These are phyloP conservation scores for Scenedesmus sp. DNA, from an alignment of 163 green algal species.

Conservation along the genomic window DNA sequence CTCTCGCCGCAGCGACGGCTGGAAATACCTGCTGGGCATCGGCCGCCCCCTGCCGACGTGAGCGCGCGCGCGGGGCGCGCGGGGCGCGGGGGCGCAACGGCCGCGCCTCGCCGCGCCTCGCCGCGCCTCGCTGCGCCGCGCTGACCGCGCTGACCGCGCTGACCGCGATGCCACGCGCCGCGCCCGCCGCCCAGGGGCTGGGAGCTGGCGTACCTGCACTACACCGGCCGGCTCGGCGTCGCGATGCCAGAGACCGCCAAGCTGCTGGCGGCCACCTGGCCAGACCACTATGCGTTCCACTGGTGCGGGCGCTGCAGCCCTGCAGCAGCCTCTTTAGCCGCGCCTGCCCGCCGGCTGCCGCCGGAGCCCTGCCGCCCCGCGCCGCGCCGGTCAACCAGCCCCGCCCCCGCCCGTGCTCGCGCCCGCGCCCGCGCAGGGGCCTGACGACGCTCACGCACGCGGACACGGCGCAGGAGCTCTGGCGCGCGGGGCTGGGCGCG, in stretches of 20 bases:
- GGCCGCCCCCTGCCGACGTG: background rate
- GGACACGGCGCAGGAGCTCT: conserved; percentile 1
- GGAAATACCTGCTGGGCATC: conserved; percentile 2
- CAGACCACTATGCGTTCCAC: conserved; percentile 15
- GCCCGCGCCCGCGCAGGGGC: no score
- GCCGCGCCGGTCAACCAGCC: no score
- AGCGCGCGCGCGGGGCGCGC: background rate
- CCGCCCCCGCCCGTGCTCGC: no score
- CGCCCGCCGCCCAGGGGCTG: background rate
- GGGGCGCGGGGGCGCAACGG: background rate
- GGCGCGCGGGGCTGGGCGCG: conserved; percentile 7
- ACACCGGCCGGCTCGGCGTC: conserved; percentile 19
- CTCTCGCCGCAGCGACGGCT: background rate
- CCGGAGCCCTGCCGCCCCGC: no score
- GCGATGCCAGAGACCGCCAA: conserved; percentile 11
- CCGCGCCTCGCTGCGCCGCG: background rate
- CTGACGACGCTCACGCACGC: conserved; percentile 22
- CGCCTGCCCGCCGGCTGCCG: no score
- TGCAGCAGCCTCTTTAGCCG: no score
- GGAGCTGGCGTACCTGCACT: conserved; percentile 30
- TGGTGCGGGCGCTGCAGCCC: no score
- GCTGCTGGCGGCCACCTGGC: background rate
- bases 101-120: no score
- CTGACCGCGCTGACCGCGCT: no score
- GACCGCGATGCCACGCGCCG: background rate